Conservation (phyloP, 176 grass and related monocot species). For the Paspalum vaginatum region DNA sequence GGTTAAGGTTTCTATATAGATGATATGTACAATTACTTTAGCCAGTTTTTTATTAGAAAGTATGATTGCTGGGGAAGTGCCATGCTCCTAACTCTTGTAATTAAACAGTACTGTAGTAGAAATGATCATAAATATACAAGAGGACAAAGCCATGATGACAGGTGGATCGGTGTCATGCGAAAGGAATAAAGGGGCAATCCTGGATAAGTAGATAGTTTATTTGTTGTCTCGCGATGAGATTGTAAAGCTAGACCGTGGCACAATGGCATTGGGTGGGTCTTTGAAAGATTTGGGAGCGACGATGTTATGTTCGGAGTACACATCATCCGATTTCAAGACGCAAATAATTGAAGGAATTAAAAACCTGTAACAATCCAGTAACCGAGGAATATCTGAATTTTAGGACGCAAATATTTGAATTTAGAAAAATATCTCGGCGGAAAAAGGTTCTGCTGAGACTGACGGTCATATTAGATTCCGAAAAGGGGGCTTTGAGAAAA, state of each 20-base stretch:
- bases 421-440: no score
- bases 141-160: not conserved
- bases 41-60: no score
- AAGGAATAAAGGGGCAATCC: not conserved
- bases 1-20: no score
- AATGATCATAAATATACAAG: not conserved
- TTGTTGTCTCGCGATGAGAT: not conserved
- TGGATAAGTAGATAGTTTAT: not conserved
- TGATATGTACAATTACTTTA: no score
- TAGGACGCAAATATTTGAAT: not conserved
- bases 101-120: not conserved
- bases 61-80: no score
- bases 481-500: no score
- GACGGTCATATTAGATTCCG: no score
- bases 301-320: no score
- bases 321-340: not conserved
- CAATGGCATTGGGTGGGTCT: not conserved
- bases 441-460: no score
- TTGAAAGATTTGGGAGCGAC: not conserved
- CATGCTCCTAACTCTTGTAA: not conserved
- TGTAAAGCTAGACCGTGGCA: not conserved
- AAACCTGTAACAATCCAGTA: no score
- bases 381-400: no score
- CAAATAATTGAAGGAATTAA: not conserved
- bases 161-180: not conserved